A percentile compares a stretch with the other conserved stretches of the same genome.
Evolutionary conservation across 2,329 filamentous ascomycete genomes (phyloP).

Genomic region (Trichoderma hamatum): DNA sequence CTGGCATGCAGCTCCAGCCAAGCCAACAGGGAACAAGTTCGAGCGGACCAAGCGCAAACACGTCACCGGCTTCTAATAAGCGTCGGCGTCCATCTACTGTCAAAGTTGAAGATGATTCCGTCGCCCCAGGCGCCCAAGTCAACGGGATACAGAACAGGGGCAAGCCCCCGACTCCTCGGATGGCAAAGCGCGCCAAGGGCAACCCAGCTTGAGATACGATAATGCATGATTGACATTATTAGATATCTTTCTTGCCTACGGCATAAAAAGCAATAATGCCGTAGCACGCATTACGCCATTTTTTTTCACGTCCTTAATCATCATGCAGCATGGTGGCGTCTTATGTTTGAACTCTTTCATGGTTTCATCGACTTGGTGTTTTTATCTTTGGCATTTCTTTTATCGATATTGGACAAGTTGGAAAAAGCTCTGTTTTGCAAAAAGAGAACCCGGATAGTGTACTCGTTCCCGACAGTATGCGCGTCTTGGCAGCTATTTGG

Average conservation of each 20-base stretch:
- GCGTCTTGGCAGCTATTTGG: constrained; percentile 16
- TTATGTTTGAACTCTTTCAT: constrained; percentile 34
- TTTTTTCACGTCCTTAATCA: constrained; percentile 35
- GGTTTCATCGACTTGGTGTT: constrained; percentile 28
- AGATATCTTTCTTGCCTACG: background rate
- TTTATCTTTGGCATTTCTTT: constrained; percentile 30
- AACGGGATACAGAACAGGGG: constrained; percentile 55
- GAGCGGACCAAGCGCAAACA: constrained; percentile 68
- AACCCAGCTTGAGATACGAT: constrained; percentile 42
- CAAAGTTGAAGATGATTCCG: constrained; percentile 58
- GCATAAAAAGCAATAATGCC: background rate
- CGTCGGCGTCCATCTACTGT: constrained; percentile 60
- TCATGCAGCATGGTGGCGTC: constrained; percentile 45
- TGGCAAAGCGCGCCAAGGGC: constrained; percentile 58
- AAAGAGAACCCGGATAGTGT: background rate
- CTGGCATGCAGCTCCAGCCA: constrained; percentile 67
- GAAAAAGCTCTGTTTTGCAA: constrained; percentile 25
- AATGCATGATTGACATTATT: background rate
- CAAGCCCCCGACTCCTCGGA: constrained; percentile 60
- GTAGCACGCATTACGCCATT: constrained; percentile 31
- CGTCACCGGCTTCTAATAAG: constrained; percentile 64
- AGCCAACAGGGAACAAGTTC: constrained; percentile 70
- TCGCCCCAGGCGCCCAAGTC: constrained; percentile 54
- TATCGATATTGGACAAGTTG: constrained; percentile 32
- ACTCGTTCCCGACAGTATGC: constrained; percentile 5